Conservation (phyloP, 148 eudicot genomes). For the Nyssa sinensis region DNA sequence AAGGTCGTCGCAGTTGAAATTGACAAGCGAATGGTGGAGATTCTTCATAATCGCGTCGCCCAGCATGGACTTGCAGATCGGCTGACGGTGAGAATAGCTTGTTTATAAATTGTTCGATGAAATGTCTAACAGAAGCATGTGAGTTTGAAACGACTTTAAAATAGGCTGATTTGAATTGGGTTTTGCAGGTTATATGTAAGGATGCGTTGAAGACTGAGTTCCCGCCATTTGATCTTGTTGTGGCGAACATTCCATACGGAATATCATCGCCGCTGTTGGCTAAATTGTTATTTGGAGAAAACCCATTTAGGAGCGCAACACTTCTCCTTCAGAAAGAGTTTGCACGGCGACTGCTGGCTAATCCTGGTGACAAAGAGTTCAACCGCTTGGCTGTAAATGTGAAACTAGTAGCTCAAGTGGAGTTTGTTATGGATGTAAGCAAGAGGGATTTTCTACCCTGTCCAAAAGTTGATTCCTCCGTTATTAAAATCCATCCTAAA, state of each 20-base stretch:
- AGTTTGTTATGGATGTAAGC: constrained; percentile 83
- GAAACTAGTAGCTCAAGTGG: constrained; percentile 77
- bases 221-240: constrained; percentile 81
- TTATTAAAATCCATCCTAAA: constrained; percentile 67
- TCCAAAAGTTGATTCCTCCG: constrained; percentile 93
- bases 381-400: constrained; percentile 86
- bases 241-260: constrained; percentile 90
- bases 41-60: constrained; percentile 58
- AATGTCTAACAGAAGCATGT: constrained; percentile 26
- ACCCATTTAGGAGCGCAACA: constrained; percentile 66
- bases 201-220: constrained; percentile 87
- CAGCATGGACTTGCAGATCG: constrained; percentile 46
- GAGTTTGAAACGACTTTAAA: neutral
- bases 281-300: constrained; percentile 62
- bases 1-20: constrained; percentile 81
- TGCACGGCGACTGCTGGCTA: constrained; percentile 78
- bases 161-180: constrained; percentile 4
- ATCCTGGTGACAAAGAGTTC: constrained; percentile 91
- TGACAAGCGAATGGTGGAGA: constrained; percentile 80
- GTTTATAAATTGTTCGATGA: constrained; percentile 26
- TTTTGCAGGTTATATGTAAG: constrained; percentile 58
- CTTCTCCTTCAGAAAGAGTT: constrained; percentile 94
- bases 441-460: constrained; percentile 77
- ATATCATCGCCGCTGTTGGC: constrained; percentile 92
- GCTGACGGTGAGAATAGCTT: constrained; percentile 50